Percentiles rank a stretch among this genome's conserved stretches.
Evolutionary conservation across 2,329 filamentous ascomycete species (phyloP).

Genomic region (Zasmidium cellare): DNA sequence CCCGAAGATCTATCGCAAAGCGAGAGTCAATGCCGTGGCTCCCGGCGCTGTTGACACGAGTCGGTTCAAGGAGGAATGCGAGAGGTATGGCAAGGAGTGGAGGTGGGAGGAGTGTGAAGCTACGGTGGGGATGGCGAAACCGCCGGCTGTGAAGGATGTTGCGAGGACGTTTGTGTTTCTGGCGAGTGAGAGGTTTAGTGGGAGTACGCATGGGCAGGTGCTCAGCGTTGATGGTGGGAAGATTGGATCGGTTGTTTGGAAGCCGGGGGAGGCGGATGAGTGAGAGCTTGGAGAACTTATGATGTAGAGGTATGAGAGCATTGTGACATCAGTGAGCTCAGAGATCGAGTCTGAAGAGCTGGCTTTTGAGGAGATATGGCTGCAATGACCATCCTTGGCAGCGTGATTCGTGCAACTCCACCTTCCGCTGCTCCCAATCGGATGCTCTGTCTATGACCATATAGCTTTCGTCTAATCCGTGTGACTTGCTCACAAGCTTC

Average conservation of each 20-base stretch:
- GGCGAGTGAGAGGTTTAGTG: constrained; percentile 49
- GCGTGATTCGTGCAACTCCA: too few species aligned
- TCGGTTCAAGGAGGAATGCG: constrained; percentile 45
- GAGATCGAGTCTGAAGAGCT: too few species aligned
- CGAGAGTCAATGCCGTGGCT: constrained; percentile 48
- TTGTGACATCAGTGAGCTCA: too few species aligned
- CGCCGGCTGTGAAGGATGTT: constrained; percentile 42
- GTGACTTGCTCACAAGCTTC: too few species aligned
- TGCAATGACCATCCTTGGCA: too few species aligned
- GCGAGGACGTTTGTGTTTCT: constrained; percentile 48
- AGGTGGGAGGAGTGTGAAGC: constrained; percentile 45
- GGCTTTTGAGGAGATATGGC: too few species aligned
- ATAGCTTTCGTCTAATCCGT: too few species aligned
- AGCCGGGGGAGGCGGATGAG: constrained; percentile 17
- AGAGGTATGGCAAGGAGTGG: constrained; percentile 39
- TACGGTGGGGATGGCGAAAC: constrained; percentile 41
- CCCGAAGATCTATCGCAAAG: constrained; percentile 37
- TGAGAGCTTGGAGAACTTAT: too few species aligned
- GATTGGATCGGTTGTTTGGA: constrained; percentile 33
- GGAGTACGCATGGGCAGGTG: constrained; percentile 46
- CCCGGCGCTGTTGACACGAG: constrained; percentile 48
- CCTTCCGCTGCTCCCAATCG: too few species aligned
- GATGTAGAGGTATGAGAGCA: too few species aligned
- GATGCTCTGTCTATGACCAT: too few species aligned
- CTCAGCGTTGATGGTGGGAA: constrained; percentile 50